Base-by-base conservation (phyloP, 805 yeast genomes). In the Hanseniaspora clermontiae region DNA sequence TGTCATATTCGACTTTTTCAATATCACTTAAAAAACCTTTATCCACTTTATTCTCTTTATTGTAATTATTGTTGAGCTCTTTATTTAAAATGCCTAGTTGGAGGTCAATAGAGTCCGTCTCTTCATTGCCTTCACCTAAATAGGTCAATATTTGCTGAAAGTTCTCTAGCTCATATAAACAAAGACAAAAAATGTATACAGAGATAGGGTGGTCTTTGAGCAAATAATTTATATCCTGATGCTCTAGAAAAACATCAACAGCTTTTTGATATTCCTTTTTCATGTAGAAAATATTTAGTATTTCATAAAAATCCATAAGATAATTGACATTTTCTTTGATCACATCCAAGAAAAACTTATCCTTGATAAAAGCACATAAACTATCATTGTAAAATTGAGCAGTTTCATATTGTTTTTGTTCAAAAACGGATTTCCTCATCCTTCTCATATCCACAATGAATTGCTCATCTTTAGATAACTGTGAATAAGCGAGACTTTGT, bases 361-460 rank as follows among this genome's bases (percentile, higher is more conserved):
- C 96, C 58, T 77, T 76, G 0, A 97, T 89, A 59, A 93, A 71
- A 0, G 89, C 79, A 43, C 87, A 75, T 8, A 93, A 87, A 63
- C 90, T 91, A 70, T 93, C 96, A 15, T 96, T 97, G 31, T 93
- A 78, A 66, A 82, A 88, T 63, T 84, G 91, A 0, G 97, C 97
- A 0, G 97, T 87, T 46, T 77, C 76, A 67, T 87, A 87, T 60
- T 89, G 95, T 66, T 90, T 97, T 63, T 90, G 95, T 17, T 46
- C 39, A 32, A 32, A 4, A 7, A 39, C 49, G 12, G 12, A 11
- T 5, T 12, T 19, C 15, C 39, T 31, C 36, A 46, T 31, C 1
- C 19, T 17, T 12, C 49, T 46, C 49, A 46, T 46, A 12, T 46
- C 49, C 20, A 32, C 20, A 19, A 46, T 31, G 20, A 46, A 46